Evolutionary conservation across 2,329 filamentous ascomycete species (phyloP), one percentile per base, ranked within the genome.

Genomic region (Aschersonia sp.): DNA sequence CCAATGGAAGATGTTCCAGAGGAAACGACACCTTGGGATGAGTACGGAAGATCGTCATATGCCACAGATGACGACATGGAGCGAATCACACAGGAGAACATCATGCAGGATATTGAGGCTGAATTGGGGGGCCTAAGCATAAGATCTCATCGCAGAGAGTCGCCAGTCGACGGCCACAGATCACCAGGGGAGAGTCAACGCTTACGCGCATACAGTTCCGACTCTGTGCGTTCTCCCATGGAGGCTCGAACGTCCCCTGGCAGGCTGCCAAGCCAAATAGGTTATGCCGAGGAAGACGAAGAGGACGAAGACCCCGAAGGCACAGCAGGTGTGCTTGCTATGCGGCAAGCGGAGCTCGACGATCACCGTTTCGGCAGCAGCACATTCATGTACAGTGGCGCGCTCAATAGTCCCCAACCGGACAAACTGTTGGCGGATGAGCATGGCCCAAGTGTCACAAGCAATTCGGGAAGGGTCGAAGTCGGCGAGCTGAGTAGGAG

Each of bases 231-330:
- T 71, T 12, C 59, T 4, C 55, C 53, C 9, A 51, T 51, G 5
- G 53, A 52, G 7, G 55, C 55, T 46, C 55, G 56, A 31, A 29
- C 12, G 4, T 51, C 55, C 12, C 51, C 47, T 3, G 43, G 43
- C 38, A 46, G 49, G 31, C 6, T 32, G 5, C 47, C 48, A 40
- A 51, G 43, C 5, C 41, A 45, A n/a, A 30, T 47, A 20, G 32
- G 32, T 29, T 45, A 48, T 40, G 48, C 47, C 31, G 45, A 50
- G 9, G 49, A 72, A 38, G 69, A 74, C 31, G 74, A 73, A 9
- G 84, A 91, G 48, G 88, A 94, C 45, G 94, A 88, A 59, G 91
- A 97, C 59, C 80, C 85, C 0, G 91, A 96, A 63, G 91, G 85
- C 28, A 82, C 84, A 40, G 87, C 87, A 51, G 91, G 92, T 12